Evolutionary conservation across 495 filamentous ascomycete genomes (phyloP), one percentile per base, ranked within the genome.

Genomic region (Parathielavia hyrcaniae): DNA sequence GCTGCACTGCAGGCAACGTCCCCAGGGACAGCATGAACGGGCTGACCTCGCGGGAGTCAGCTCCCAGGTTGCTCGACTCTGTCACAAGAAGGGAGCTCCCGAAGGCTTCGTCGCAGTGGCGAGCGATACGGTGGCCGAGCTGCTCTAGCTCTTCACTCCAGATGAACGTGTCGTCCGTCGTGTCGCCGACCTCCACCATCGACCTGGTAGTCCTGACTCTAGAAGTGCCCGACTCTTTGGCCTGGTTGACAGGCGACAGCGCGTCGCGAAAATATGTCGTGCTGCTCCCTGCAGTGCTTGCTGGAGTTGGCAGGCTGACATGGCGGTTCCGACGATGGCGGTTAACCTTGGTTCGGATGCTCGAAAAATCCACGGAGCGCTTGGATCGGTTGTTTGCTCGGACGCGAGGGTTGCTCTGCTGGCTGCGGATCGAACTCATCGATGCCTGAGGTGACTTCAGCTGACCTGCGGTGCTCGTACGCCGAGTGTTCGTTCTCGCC

Each of bases 321-420:
- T 60, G 51, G 1, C 60, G 57, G 19, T 52, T 59, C n/a, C 55
- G 54, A 5, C 38, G 45, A 43, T 64, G 66, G 22, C 51, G 53
- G 22, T 64, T 58, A n/a, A 61, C 60, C 34, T 54, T 71, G 53
- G 67, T 59, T 55, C 68, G 67, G 67, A 68, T 45, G 70, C 45
- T 66, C 74, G 78, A 80, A 64, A 97, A 97, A 66, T 85, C 87
- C n/a, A 96, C 86, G 53, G 83, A 84, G 10, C 91, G 84, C 65
- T 83, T 92, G 63, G 83, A 80, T 56, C 85, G 84, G 44, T 75
- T 76, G 26, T 81, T 81, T n/a, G 77, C 77, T 56, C 79, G 78
- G 43, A 72, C 71, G 34, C 71, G 68, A 5, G 70, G 58, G 51
- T 60, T 73, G 50, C 81, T 79, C 30, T 79, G 75, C 4, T 80